Base-by-base conservation (phyloP, 2,329 filamentous ascomycete species). In the Cladorrhinum sp. region DNA sequence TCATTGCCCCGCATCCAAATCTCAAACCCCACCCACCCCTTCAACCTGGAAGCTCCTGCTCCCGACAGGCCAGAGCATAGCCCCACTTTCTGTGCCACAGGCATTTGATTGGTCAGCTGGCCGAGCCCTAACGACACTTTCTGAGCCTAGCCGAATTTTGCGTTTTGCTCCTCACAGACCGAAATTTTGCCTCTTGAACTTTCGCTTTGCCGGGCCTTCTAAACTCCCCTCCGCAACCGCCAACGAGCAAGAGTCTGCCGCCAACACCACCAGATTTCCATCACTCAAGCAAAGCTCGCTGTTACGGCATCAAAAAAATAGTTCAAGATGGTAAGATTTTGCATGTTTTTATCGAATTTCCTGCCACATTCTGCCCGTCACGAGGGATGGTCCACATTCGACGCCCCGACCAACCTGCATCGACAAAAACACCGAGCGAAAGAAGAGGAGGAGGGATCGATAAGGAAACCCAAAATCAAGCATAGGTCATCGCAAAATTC, bases 241-340 rank as follows among this genome's bases (percentile, higher is more conserved):
- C 77, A 75, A 77, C 78, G 77, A 80, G 78, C 76, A 74, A 76
- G 76, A 82, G 81, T 82, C 80, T 81, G 80, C 76, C 71, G 65
- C 72, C 70, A 70, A 72, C 65, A 62, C 67, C 76, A 73, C 62
- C 79, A 81, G 80, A 82, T 82, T 82, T 80, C 42, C 75, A 77
- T 77, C 77, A 79, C 78, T 71, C 74, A 77, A 75, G 72, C 71
- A 73, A 68, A 73, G 73, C 78, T 82, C 80, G 78, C 79, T 76
- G 73, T 64, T 60, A 60, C 59, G 71, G 72, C 72, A 74, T 71
- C 67, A 68, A 71, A 39, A 57, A 67, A 74, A 72, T 74, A 80
- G 81, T 82, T 77, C 85, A 88, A 87, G 77, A 89, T 89, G 86
- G 86, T 89, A 84, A 86, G 85, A 74, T 39, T 56, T 49, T 18